Evolutionary conservation across 2,329 filamentous ascomycete species (phyloP).

Genomic region (Stylonectria norvegica): DNA sequence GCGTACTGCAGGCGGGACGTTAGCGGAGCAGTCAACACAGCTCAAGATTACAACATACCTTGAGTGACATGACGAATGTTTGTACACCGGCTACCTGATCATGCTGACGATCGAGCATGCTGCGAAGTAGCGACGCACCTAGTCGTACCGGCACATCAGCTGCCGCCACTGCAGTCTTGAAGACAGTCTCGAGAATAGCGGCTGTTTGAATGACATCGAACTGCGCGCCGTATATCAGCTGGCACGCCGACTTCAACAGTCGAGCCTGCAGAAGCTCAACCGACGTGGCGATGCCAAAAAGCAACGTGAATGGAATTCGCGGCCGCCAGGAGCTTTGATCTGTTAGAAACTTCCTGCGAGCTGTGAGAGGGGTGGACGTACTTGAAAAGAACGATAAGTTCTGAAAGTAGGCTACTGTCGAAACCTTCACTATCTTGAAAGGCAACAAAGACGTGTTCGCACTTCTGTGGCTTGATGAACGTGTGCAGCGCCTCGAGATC

Average conservation of each 20-base stretch:
- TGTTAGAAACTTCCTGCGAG: conserved; percentile 26
- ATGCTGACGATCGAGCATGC: conserved; percentile 67
- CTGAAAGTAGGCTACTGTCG: conserved; percentile 67
- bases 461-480: conserved; percentile 51
- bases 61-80: conserved; percentile 66
- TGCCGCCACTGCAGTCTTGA: conserved; percentile 61
- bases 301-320: conserved; percentile 70
- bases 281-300: conserved; percentile 80
- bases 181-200: conserved; percentile 69
- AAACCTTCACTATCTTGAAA: conserved; percentile 83
- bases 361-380: conserved; percentile 35
- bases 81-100: conserved; percentile 76
- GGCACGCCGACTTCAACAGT: conserved; percentile 64
- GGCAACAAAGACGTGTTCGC: conserved; percentile 63
- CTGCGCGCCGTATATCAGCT: conserved; percentile 64
- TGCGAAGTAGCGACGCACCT: conserved; percentile 59
- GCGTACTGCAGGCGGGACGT: conserved; percentile 55
- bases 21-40: background rate
- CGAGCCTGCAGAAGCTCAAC: conserved; percentile 75
- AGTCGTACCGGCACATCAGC: conserved; percentile 56
- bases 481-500: conserved; percentile 69
- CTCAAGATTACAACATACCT: conserved; percentile 42
- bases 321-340: conserved; percentile 60
- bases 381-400: conserved; percentile 67
- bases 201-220: conserved; percentile 75